Evolutionary conservation across 768 basidiomycete genomes (phyloP).

Genomic region (Termitomyces sp.): DNA sequence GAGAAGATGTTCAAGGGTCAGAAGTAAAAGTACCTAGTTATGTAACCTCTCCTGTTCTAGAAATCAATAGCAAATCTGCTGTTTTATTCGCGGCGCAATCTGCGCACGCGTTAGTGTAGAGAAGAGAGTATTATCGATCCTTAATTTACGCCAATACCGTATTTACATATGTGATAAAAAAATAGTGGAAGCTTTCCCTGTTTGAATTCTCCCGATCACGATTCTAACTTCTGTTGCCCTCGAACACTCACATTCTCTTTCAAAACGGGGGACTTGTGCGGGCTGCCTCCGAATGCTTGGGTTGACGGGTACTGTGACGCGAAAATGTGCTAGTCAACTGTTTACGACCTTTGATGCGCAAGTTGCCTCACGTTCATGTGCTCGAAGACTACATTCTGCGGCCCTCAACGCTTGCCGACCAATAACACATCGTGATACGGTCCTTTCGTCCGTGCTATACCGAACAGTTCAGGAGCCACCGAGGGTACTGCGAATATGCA

Average conservation of each 20-base stretch:
- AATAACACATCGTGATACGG: neutral
- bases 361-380: neutral
- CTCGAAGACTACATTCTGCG: neutral
- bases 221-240: too few relatives aligned
- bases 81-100: neutral
- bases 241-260: neutral
- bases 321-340: constrained; percentile 1
- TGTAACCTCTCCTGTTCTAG: neutral
- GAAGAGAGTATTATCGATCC: constrained; percentile 1
- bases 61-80: neutral
- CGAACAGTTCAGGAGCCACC: neutral
- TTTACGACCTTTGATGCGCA: neutral
- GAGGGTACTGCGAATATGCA: neutral
- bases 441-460: neutral
- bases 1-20: constrained; percentile 72
- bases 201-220: neutral
- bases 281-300: constrained; percentile 1
- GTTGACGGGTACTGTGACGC: constrained; percentile 4
- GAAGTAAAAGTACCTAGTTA: constrained; percentile 12
- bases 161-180: neutral
- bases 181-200: neutral
- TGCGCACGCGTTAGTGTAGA: neutral
- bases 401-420: neutral
- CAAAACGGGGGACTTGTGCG: neutral
- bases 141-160: neutral